phyloP scores from a whole-genome alignment of 2,329 filamentous ascomycete species.

The Chaetomium strumarium region DNA sequence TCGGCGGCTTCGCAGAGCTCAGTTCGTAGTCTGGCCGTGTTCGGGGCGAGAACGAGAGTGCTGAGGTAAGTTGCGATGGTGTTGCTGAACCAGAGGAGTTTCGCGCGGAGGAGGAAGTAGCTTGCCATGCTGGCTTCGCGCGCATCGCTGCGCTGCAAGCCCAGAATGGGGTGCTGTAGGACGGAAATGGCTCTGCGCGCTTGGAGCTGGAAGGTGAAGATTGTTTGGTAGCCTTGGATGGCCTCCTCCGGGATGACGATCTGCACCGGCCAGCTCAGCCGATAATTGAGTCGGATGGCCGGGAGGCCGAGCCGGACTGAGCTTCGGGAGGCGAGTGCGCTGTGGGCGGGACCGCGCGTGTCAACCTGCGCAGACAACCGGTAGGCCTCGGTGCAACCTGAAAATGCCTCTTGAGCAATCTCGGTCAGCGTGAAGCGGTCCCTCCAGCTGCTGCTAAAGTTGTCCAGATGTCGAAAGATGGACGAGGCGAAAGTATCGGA shows the following conservation, averaged over 20 bases:
- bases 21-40: slow-evolving; percentile 49
- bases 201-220: slow-evolving; percentile 75
- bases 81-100: slow-evolving; percentile 72
- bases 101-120: slow-evolving; percentile 59
- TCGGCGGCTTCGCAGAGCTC: slow-evolving; percentile 58
- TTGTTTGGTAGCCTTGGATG: slow-evolving; percentile 60
- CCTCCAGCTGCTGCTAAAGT: slow-evolving; percentile 57
- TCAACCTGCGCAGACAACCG: slow-evolving; percentile 55
- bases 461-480: slow-evolving; percentile 71
- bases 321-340: slow-evolving; percentile 42
- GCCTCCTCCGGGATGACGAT: slow-evolving; percentile 68
- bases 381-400: slow-evolving; percentile 50
- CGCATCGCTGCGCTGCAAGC: slow-evolving; percentile 18
- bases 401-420: slow-evolving; percentile 66
- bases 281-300: slow-evolving; percentile 60
- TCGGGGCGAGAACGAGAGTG: slow-evolving; percentile 62
- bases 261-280: slow-evolving; percentile 58
- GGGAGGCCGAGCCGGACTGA: slow-evolving; percentile 58
- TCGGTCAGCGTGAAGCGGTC: slow-evolving; percentile 79
- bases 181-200: slow-evolving; percentile 63
- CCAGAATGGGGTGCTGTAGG: slow-evolving; percentile 50
- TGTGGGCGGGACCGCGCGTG: slow-evolving; percentile 31
- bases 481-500: slow-evolving; percentile 60
- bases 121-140: slow-evolving; percentile 32
- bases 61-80: slow-evolving; percentile 70